These are phyloP conservation scores for Penicillium corylophilum DNA, from an alignment of 2,329 filamentous ascomycete genomes.

Conservation along the genomic window DNA sequence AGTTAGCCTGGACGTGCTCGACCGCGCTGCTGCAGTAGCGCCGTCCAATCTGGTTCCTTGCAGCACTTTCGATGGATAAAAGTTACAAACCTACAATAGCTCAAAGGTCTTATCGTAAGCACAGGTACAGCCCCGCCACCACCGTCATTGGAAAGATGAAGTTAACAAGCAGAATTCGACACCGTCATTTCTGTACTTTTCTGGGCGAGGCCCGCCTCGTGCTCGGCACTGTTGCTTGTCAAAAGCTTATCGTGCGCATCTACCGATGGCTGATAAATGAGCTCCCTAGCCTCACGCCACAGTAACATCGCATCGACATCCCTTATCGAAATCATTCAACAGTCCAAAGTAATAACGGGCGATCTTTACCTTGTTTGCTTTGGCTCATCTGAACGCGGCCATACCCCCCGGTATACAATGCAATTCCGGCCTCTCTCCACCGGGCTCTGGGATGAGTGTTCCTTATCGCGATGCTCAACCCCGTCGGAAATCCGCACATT, in stretches of 20 bases:
- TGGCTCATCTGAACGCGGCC: conserved; percentile 3
- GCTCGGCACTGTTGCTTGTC: conserved; percentile 8
- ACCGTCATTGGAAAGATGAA: neutral
- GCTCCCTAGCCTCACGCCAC: conserved; percentile 11
- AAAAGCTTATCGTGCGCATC: conserved; percentile 12
- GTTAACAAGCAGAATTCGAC: neutral
- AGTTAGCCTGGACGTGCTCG: conserved; percentile 5
- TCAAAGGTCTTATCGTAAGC: neutral
- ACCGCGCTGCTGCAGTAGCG: neutral
- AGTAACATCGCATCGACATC: conserved; percentile 12
- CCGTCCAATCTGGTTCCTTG: conserved; percentile 1
- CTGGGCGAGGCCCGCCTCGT: neutral
- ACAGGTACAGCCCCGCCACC: neutral
- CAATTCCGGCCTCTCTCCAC: neutral
- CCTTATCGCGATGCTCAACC: conserved; percentile 3
- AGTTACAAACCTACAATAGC: neutral
- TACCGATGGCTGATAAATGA: neutral
- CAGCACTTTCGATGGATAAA: neutral
- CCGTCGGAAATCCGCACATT: conserved; percentile 13
- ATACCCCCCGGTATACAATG: neutral
- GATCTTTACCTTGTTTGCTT: conserved; percentile 13
- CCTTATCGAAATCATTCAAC: conserved; percentile 10
- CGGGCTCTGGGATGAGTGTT: neutral
- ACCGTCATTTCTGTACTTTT: neutral
- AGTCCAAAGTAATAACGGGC: neutral